phyloP scores from a whole-genome alignment of 805 yeast species.

The Candida ponderosae region DNA sequence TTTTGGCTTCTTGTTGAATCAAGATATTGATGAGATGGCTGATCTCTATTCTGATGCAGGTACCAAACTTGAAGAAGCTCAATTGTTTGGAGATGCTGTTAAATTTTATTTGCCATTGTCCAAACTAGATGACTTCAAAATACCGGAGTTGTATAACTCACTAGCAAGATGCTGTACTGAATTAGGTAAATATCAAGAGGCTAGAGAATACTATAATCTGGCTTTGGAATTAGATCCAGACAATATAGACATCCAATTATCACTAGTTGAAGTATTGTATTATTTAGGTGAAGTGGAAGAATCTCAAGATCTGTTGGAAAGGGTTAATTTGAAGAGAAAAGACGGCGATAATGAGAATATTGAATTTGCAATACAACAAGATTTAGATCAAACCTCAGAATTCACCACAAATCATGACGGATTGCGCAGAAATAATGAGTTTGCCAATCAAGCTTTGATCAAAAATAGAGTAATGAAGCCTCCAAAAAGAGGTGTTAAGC shows the following conservation, averaged over 20 bases:
- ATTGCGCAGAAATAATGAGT: neutral
- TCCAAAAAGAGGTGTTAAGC: conserved; percentile 23
- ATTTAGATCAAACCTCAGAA: conserved; percentile 6
- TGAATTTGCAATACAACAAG: conserved; percentile 8
- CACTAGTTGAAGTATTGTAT: conserved; percentile 76
- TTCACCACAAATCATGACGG: neutral
- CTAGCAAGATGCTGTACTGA: conserved; percentile 76
- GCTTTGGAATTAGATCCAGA: conserved; percentile 50
- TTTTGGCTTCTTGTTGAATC: conserved; percentile 49
- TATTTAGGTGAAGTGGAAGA: conserved; percentile 51
- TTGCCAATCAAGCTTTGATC: conserved; percentile 14
- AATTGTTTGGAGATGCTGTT: conserved; percentile 69
- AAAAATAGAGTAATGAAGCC: conserved; percentile 11
- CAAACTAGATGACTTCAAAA: conserved; percentile 42
- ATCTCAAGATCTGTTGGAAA: conserved; percentile 46
- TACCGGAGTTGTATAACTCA: conserved; percentile 38
- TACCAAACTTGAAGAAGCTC: conserved; percentile 57
- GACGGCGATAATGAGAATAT: conserved; percentile 14
- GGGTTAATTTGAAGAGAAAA: conserved; percentile 38
- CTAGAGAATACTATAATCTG: conserved; percentile 49
- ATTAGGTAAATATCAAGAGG: conserved; percentile 58
- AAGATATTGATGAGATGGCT: conserved; percentile 50
- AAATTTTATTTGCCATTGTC: conserved; percentile 53
- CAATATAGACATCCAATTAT: conserved; percentile 66
- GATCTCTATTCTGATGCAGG: conserved; percentile 81